A percentile compares a stretch with the other conserved stretches of the same genome.
Conservation (phyloP, 176 grass and related monocot genomes). For the Canna indica region DNA sequence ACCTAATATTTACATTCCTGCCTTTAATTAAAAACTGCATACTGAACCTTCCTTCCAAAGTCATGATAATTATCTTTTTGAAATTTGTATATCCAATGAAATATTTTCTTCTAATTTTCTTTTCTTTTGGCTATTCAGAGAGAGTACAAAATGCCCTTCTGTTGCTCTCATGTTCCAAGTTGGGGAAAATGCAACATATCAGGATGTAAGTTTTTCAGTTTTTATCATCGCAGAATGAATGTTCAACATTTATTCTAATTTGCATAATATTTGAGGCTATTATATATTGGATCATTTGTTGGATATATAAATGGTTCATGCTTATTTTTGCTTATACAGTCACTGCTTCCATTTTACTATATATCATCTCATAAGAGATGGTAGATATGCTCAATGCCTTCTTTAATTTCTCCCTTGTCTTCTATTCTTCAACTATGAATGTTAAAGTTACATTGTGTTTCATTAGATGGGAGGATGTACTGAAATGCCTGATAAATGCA, state of each 20-base stretch:
- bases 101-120: neutral
- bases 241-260: neutral
- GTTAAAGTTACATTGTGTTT: slow-evolving; percentile 9
- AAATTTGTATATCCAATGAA: neutral
- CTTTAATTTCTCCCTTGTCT: neutral
- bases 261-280: neutral
- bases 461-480: slow-evolving; percentile 90
- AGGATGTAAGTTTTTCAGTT: slow-evolving; percentile 51
- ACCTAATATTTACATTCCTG: neutral
- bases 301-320: neutral
- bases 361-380: neutral
- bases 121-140: slow-evolving; percentile 38
- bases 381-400: neutral
- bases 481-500: slow-evolving; percentile 50
- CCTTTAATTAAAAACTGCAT: neutral
- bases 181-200: slow-evolving; percentile 74
- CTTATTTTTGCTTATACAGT: neutral
- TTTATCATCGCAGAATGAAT: neutral
- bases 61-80: neutral
- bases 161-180: slow-evolving; percentile 99
- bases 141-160: slow-evolving; percentile 62
- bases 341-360: neutral
- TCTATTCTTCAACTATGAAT: neutral
- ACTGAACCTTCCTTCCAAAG: neutral
- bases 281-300: neutral